Percentiles rank a stretch among this genome's conserved stretches.
phyloP scores from a whole-genome alignment of 2,329 filamentous ascomycete species.

The Canariomyces notabilis region DNA sequence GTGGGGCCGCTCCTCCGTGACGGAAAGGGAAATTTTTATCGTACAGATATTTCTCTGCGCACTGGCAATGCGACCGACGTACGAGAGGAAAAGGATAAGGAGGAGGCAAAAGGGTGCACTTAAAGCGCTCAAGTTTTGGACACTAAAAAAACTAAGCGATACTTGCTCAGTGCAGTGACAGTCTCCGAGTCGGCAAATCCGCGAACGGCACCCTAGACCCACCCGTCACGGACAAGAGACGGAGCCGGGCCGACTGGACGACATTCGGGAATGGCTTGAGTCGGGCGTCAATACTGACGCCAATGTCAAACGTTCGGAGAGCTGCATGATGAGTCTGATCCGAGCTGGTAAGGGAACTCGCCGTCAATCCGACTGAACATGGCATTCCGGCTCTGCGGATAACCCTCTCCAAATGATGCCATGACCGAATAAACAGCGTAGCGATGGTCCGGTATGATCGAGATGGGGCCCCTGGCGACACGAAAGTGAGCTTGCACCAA shows the following conservation, averaged over 20 bases:
- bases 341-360: too few relatives aligned
- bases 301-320: too few relatives aligned
- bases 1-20: conserved; percentile 3
- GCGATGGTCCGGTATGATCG: too few relatives aligned
- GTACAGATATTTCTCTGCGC: neutral
- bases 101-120: neutral
- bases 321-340: too few relatives aligned
- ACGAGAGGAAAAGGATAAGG: neutral
- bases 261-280: too few relatives aligned
- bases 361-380: too few relatives aligned
- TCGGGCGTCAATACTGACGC: too few relatives aligned
- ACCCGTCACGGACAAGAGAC: conserved; percentile 1
- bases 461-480: too few relatives aligned
- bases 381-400: too few relatives aligned
- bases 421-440: too few relatives aligned
- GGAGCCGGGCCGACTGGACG: neutral
- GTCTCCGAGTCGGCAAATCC: conserved; percentile 3
- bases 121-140: neutral
- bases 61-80: neutral
- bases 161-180: conserved; percentile 1
- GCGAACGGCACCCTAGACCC: conserved; percentile 2
- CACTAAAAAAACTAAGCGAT: neutral
- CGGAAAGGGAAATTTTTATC: neutral
- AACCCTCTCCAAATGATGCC: too few relatives aligned
- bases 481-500: too few relatives aligned